Evolutionary conservation across 1,284 basidiomycete genomes (phyloP).

Genomic region (Ceratobasidium sp.): DNA sequence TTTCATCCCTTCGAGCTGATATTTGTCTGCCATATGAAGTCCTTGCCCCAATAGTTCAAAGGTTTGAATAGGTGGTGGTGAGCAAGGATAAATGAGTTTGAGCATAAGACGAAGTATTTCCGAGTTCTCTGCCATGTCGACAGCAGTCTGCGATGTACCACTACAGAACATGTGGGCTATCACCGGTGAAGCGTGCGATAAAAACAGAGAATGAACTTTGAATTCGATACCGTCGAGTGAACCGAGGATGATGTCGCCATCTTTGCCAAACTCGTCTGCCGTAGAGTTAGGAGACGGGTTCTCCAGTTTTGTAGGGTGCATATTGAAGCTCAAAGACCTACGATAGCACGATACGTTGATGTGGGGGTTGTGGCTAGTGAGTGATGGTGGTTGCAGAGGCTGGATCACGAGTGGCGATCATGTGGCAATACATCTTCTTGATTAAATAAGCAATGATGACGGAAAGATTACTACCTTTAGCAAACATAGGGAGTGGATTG

Average conservation of each 20-base stretch:
- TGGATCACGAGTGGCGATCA: too few species aligned
- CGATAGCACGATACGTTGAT: too few species aligned
- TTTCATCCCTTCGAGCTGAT: slow-evolving; percentile 28
- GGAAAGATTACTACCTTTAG: too few species aligned
- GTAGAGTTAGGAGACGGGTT: too few species aligned
- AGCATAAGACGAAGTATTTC: slow-evolving; percentile 13
- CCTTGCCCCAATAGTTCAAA: slow-evolving; percentile 1
- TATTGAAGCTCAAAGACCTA: too few species aligned
- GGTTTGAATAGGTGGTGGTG: background rate
- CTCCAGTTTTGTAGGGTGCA: too few species aligned
- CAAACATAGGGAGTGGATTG: too few species aligned
- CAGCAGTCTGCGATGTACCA: background rate
- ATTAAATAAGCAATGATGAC: too few species aligned
- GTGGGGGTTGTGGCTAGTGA: too few species aligned
- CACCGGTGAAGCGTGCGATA: slow-evolving; percentile 43
- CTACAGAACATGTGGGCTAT: slow-evolving; percentile 42
- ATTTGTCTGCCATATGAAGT: slow-evolving; percentile 21
- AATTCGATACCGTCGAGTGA: slow-evolving; percentile 43
- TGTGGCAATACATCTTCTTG: too few species aligned
- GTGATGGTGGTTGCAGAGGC: too few species aligned
- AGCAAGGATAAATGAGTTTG: slow-evolving; percentile 15
- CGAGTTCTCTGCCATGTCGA: background rate
- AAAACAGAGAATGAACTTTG: slow-evolving; percentile 30
- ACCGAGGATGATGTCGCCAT: slow-evolving; percentile 43
- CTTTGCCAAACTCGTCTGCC: background rate